A percentile compares a stretch with the other conserved stretches of the same genome.
Evolutionary conservation across 192 early-diverging fungal species (phyloP).

Genomic region (Nowakowskiella sp.): DNA sequence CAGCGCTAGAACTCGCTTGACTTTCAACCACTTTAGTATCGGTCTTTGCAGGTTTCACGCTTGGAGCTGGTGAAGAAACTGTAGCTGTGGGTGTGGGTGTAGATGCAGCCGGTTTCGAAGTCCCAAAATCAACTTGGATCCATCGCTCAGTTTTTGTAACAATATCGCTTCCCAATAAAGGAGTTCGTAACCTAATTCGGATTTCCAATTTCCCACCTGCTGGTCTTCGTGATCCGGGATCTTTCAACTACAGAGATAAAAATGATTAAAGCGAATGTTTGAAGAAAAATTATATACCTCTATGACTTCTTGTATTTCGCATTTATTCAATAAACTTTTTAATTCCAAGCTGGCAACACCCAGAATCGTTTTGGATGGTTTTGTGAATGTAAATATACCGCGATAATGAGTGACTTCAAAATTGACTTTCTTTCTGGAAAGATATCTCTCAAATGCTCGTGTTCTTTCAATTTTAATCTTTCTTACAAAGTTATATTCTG

Average conservation of each 20-base stretch:
- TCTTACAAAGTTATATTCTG: conserved; percentile 49
- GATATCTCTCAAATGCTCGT: conserved; percentile 49
- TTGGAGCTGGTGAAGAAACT: conserved; percentile 10
- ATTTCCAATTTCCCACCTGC: conserved; percentile 65
- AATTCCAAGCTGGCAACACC: conserved; percentile 54
- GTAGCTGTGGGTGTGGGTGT: neutral
- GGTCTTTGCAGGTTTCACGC: neutral
- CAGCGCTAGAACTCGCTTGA: conserved; percentile 1
- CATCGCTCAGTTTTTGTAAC: conserved; percentile 54
- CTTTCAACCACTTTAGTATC: neutral
- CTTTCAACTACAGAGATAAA: conserved; percentile 43
- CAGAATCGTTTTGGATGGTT: conserved; percentile 26
- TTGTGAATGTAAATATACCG: conserved; percentile 27
- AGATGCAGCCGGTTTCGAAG: neutral
- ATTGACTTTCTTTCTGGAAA: conserved; percentile 58
- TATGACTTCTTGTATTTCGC: conserved; percentile 56
- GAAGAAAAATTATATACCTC: conserved; percentile 39
- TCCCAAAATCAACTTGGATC: conserved; percentile 47
- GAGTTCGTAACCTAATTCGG: conserved; percentile 51
- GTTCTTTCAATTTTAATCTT: conserved; percentile 54
- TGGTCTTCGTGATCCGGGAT: conserved; percentile 42
- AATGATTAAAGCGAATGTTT: neutral
- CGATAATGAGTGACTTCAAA: conserved; percentile 63
- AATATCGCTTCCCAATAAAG: conserved; percentile 50
- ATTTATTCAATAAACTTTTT: conserved; percentile 48